Conservation (phyloP, 2,329 filamentous ascomycete species). For the Apiospora aurea region DNA sequence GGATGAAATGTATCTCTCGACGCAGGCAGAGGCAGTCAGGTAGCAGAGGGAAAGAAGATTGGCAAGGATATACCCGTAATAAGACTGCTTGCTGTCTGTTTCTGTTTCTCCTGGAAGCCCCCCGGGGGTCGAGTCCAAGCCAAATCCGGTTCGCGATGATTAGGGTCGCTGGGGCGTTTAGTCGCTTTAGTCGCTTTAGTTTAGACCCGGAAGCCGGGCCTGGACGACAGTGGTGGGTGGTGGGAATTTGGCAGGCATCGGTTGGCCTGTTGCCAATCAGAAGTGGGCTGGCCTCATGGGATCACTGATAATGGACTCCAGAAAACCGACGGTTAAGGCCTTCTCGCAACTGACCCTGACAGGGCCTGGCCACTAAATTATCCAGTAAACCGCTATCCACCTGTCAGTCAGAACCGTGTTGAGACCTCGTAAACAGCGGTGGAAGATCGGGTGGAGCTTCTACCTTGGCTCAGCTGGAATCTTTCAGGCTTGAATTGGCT, state of each 20-base stretch:
- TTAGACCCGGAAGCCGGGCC: constrained; percentile 14
- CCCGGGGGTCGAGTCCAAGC: constrained; percentile 21
- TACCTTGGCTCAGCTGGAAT: background rate
- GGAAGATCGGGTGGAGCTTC: background rate
- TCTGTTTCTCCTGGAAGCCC: constrained; percentile 20
- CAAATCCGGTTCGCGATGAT: constrained; percentile 24
- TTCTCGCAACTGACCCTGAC: constrained; percentile 1
- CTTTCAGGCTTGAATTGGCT: background rate
- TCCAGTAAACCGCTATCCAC: constrained; percentile 2
- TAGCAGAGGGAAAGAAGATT: background rate
- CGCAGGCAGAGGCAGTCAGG: background rate
- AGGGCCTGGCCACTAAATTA: background rate
- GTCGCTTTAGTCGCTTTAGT: constrained; percentile 11
- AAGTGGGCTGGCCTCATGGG: constrained; percentile 24
- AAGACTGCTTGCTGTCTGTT: constrained; percentile 17
- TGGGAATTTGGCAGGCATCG: background rate
- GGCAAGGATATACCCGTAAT: constrained; percentile 23
- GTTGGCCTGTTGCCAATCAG: constrained; percentile 21
- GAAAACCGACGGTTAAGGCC: constrained; percentile 9
- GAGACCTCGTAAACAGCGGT: constrained; percentile 17
- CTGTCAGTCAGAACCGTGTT: constrained; percentile 21
- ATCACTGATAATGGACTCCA: constrained; percentile 20
- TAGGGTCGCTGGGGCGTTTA: constrained; percentile 24
- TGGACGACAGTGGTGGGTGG: constrained; percentile 15
- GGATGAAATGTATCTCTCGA: constrained; percentile 17